Percentiles rank a stretch among this genome's conserved stretches.
Conservation (phyloP, 352 stramenopile species). For the Phytopythium helicoides region DNA sequence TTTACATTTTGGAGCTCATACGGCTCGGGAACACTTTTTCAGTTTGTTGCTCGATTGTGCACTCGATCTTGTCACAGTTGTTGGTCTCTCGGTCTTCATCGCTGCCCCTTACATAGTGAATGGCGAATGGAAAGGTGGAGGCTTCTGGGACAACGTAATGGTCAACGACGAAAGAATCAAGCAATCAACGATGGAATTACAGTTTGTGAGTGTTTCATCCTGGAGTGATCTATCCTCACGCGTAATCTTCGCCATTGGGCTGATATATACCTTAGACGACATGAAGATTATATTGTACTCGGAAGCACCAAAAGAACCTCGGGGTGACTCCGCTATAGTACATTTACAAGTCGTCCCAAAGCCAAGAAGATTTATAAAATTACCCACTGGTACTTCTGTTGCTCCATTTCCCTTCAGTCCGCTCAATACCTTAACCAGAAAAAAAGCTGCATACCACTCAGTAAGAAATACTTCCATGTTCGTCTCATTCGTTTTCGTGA, state of each 20-base stretch:
- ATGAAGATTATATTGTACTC: conserved; percentile 6
- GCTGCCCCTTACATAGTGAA: conserved; percentile 14
- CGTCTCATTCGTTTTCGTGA: background rate
- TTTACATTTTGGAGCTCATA: conserved; percentile 10
- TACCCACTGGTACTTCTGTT: no score
- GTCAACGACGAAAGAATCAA: conserved; percentile 27
- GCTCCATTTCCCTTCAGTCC: no score
- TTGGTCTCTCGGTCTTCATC: conserved; percentile 21
- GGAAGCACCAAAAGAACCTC: background rate
- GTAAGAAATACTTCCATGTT: no score
- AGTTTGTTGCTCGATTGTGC: conserved; percentile 24
- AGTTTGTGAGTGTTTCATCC: conserved; percentile 26
- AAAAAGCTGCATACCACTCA: no score
- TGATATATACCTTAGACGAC: conserved; percentile 4
- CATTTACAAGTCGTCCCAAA: background rate
- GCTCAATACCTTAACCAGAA: no score
- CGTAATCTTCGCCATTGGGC: conserved; percentile 14
- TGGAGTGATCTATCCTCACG: conserved; percentile 22
- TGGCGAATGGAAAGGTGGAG: conserved; percentile 10
- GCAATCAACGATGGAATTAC: conserved; percentile 19
- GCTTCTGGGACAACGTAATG: conserved; percentile 25
- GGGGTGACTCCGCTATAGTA: background rate
- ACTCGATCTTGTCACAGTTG: conserved; percentile 26
- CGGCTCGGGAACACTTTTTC: conserved; percentile 20
- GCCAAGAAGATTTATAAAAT: no score